Evolutionary conservation across 2,329 filamentous ascomycete genomes (phyloP).

Genomic region (Pseudogymnoascus sp.): DNA sequence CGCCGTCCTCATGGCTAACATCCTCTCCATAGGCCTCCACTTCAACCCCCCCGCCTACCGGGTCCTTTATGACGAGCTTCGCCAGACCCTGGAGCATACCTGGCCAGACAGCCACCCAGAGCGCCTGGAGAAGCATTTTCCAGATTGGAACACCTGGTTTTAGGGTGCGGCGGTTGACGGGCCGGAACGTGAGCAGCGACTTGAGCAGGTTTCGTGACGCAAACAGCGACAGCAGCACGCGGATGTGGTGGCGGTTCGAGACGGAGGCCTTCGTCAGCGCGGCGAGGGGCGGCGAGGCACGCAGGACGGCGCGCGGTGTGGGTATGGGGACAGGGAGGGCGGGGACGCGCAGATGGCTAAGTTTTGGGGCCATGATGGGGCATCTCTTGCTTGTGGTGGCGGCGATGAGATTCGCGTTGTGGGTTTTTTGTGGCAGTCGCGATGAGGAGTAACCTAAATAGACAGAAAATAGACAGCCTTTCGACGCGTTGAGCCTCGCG

Average conservation of each 20-base stretch:
- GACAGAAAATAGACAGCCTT: not conserved
- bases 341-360: not conserved
- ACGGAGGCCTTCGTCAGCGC: constrained; percentile 3
- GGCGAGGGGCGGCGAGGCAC: not conserved
- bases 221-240: constrained; percentile 2
- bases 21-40: constrained; percentile 52
- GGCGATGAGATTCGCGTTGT: not conserved
- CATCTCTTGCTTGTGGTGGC: not conserved
- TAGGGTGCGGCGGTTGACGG: not conserved
- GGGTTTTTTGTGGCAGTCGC: not conserved
- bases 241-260: constrained; percentile 1
- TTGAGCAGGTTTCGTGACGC: constrained; percentile 2
- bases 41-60: constrained; percentile 46
- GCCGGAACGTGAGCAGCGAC: constrained; percentile 4
- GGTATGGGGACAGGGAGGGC: not conserved
- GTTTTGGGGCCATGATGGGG: not conserved
- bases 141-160: constrained; percentile 9
- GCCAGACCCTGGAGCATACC: constrained; percentile 40
- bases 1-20: constrained; percentile 31
- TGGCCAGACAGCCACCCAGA: constrained; percentile 26
- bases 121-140: constrained; percentile 8
- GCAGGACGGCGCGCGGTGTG: not conserved
- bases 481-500: constrained; percentile 1
- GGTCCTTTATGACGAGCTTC: constrained; percentile 42
- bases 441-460: not conserved